Evolutionary conservation across 2,329 filamentous ascomycete species (phyloP), one percentile per base, ranked within the genome.

Genomic region (Colletotrichum eremochloae): DNA sequence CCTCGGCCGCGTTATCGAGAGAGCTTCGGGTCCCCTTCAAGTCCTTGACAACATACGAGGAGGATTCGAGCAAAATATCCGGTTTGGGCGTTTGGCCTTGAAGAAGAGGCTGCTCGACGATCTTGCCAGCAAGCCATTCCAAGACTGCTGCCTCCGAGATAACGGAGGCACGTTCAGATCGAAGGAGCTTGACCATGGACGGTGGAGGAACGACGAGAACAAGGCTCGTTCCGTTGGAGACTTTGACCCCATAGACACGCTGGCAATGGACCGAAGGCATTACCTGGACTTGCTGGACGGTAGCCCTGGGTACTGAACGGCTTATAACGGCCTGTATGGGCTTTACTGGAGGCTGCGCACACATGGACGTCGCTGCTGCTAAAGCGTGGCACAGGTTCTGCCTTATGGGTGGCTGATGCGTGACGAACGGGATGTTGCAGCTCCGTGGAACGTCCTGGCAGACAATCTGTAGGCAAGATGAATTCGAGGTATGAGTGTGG

Each of bases 141-240:
- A 88, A 75, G 2, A 87, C 75, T 11, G 80, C 77, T 12, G 84
- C 83, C 74, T 89, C 87, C 31, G 85, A 84, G 33, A 79, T 76
- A 61, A 86, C 79, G 53, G 84, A 81, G 46, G 78, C 81, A 60
- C 82, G 82, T 76, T 89, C 87, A 61, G 80, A 84, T 40, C 87
- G 83, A 42, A 89, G 79, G 38, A 87, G 79, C 66, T 83, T 82
- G 62, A 83, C 77, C 70, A 82, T 80, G n/a, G 81, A 75, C 46
- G 81, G 78, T 8, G 84, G 84, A n/a, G 85, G 78, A 5, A 87
- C 75, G 46, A 83, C 81, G 52, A 88, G 79, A 38, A 84, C 72
- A 33, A 88, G 75, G 12, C 75, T 78, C 20, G 81, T 80, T 9
- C 81, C 82, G 65, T 86, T 81, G n/a, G 82, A 83, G 55, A 85